Percentiles rank a stretch among this genome's conserved stretches.
Conservation (phyloP, 2,329 filamentous ascomycete genomes). For the Colletotrichum tropicale region DNA sequence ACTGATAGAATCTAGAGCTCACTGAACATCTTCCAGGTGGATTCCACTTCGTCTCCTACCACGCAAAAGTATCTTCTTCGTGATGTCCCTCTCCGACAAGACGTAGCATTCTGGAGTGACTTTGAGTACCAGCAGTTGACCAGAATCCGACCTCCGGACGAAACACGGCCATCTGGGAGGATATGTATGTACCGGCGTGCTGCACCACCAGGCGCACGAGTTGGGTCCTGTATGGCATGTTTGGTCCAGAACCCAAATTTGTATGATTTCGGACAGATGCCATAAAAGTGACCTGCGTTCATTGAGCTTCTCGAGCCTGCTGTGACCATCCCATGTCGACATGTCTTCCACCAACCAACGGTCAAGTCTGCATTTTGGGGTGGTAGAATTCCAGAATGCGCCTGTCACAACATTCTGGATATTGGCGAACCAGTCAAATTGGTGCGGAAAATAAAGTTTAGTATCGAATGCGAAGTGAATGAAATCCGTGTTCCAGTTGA, state of each 20-base stretch:
- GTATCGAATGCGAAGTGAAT: neutral
- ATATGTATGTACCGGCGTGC: neutral
- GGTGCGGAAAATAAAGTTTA: neutral
- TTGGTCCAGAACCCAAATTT: neutral
- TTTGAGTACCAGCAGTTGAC: neutral
- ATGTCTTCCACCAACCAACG: accelerated
- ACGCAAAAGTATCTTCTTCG: neutral
- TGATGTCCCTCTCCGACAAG: neutral
- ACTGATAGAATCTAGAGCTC: neutral
- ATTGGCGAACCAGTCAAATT: neutral
- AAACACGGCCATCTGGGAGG: neutral
- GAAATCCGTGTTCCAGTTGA: neutral
- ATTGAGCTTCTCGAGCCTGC: neutral
- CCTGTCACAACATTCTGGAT: neutral
- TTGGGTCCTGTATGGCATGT: neutral
- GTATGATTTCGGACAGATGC: neutral
- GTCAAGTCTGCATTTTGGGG: accelerated
- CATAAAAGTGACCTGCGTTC: accelerated
- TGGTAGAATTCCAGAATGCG: accelerated
- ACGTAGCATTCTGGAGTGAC: neutral
- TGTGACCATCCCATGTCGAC: neutral
- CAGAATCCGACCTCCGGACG: neutral
- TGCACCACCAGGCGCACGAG: neutral
- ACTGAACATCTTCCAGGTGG: neutral
- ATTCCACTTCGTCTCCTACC: neutral